These are phyloP conservation scores for Elasticomyces elasticus DNA, from an alignment of 495 filamentous ascomycete genomes.

Conservation along the genomic window DNA sequence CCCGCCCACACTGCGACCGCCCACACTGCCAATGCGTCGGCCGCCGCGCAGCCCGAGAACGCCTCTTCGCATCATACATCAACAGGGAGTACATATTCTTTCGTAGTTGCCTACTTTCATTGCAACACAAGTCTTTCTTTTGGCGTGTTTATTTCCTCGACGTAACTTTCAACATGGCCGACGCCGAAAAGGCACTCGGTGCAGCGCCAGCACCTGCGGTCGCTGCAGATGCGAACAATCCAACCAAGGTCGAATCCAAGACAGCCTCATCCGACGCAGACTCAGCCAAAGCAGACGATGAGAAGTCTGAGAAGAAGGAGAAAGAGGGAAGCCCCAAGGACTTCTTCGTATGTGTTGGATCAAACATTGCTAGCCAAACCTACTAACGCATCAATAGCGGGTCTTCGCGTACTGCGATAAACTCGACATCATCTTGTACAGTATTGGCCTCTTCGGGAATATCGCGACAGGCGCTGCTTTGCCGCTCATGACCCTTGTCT, in stretches of 20 bases:
- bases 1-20: too few species aligned
- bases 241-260: not conserved
- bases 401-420: slow-evolving; percentile 21
- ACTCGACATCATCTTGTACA: slow-evolving; percentile 12
- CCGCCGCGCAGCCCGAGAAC: too few species aligned
- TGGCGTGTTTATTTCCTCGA: too few species aligned
- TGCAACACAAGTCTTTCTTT: too few species aligned
- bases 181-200: not conserved
- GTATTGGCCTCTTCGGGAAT: slow-evolving; percentile 7
- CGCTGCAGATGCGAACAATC: not conserved
- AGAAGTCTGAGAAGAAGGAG: slow-evolving; percentile 6
- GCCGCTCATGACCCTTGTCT: slow-evolving; percentile 24
- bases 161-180: too few species aligned
- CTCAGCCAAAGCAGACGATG: not conserved
- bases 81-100: too few species aligned
- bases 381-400: slow-evolving; percentile 9
- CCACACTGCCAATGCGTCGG: too few species aligned
- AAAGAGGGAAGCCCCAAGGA: slow-evolving; percentile 3
- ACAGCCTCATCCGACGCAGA: not conserved
- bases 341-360: slow-evolving; percentile 19
- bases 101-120: too few species aligned
- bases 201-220: not conserved
- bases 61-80: too few species aligned
- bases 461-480: slow-evolving; percentile 17
- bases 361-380: not conserved